Evolutionary conservation across 352 stramenopile genomes (phyloP).

Genomic region (Pythium inflatum): DNA sequence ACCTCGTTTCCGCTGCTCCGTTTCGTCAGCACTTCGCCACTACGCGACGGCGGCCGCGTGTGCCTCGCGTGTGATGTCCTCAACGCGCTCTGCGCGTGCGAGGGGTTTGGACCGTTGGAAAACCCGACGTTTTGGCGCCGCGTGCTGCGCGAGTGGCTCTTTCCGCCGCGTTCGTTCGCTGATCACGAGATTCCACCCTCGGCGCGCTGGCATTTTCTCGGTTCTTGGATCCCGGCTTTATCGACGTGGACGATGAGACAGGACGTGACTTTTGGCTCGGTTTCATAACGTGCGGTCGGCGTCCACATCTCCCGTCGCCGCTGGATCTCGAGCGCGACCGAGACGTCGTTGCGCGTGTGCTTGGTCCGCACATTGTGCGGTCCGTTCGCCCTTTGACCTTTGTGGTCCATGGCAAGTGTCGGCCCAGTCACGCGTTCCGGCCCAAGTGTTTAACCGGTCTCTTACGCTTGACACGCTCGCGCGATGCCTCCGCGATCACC

Average conservation of each 20-base stretch:
- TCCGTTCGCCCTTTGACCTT: neutral
- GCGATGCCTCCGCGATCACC: neutral
- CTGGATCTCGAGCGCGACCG: neutral
- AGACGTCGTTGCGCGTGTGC: neutral
- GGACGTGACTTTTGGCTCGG: constrained; percentile 1
- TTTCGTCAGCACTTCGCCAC: neutral
- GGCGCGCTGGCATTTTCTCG: neutral
- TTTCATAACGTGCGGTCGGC: constrained; percentile 6
- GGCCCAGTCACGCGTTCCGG: neutral
- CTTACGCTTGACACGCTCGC: neutral
- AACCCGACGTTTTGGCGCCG: constrained; percentile 11
- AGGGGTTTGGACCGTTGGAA: neutral
- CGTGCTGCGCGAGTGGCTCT: neutral
- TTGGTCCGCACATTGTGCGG: neutral
- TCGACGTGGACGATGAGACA: neutral
- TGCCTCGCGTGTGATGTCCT: constrained; percentile 12
- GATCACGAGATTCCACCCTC: constrained; percentile 5
- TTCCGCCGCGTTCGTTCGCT: neutral
- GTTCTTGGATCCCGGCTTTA: neutral
- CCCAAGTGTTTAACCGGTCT: neutral
- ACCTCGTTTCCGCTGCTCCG: neutral
- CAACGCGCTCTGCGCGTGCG: neutral
- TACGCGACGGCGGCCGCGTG: neutral
- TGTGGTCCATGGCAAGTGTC: neutral
- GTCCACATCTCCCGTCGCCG: neutral